These are phyloP conservation scores for Colletotrichum sp. DNA, from an alignment of 2,329 filamentous ascomycete genomes.

Conservation along the genomic window DNA sequence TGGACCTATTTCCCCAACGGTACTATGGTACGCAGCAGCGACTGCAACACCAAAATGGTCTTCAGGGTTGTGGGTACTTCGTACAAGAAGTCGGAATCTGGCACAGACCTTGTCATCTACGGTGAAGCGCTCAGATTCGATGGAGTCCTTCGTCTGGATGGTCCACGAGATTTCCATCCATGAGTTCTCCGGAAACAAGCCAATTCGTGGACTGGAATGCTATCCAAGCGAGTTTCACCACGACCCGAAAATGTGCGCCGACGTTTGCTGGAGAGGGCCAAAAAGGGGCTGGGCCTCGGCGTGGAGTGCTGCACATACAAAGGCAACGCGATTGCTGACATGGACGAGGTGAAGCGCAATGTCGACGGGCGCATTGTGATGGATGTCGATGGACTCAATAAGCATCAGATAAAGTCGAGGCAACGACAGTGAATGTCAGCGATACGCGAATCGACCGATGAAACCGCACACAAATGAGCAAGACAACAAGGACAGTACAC, in stretches of 20 bases:
- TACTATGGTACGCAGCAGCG: conserved; percentile 42
- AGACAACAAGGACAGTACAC: conserved; percentile 18
- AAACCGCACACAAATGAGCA: neutral
- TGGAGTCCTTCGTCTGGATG: conserved; percentile 46
- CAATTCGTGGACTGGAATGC: conserved; percentile 40
- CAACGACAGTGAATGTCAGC: conserved; percentile 34
- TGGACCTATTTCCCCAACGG: conserved; percentile 50
- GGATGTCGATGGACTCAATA: conserved; percentile 47
- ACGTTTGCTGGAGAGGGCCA: conserved; percentile 38
- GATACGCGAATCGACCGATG: conserved; percentile 32
- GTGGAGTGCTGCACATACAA: conserved; percentile 45
- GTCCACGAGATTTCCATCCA: conserved; percentile 33
- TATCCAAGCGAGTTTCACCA: conserved; percentile 41
- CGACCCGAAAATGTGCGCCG: conserved; percentile 31
- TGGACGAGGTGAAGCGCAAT: conserved; percentile 34
- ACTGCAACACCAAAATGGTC: conserved; percentile 44
- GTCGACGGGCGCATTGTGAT: conserved; percentile 45
- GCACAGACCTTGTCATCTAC: conserved; percentile 28
- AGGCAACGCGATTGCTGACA: conserved; percentile 39
- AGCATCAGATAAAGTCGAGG: conserved; percentile 40
- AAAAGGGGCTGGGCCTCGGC: conserved; percentile 43
- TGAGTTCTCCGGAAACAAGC: conserved; percentile 43
- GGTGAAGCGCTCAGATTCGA: conserved; percentile 42
- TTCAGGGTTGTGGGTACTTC: conserved; percentile 39
- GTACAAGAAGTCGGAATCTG: conserved; percentile 26